Percentiles rank a stretch among this genome's conserved stretches.
Conservation (phyloP, 1,139 yeast genomes). For the Diutina scorzettiae region DNA sequence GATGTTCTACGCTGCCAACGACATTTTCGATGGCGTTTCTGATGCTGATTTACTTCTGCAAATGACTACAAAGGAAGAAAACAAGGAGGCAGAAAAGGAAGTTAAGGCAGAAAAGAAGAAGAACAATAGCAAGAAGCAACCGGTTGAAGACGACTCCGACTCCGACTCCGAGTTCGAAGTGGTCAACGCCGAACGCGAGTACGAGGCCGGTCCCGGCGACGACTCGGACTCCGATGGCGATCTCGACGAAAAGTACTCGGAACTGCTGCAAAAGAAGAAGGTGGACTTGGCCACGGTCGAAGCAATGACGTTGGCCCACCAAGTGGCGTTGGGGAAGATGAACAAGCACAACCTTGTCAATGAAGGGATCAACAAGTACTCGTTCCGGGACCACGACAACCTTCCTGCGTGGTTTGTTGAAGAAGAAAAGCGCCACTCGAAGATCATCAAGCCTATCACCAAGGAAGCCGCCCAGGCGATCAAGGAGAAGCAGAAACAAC, state of each 20-base stretch:
- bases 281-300: slow-evolving; percentile 45
- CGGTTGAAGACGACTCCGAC: slow-evolving; percentile 11
- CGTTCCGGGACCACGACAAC: slow-evolving; percentile 84
- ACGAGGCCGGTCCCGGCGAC: slow-evolving; percentile 12
- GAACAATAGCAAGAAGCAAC: slow-evolving; percentile 6
- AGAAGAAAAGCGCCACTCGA: slow-evolving; percentile 80
- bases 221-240: slow-evolving; percentile 35
- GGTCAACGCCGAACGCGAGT: slow-evolving; percentile 11
- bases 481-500: slow-evolving; percentile 76
- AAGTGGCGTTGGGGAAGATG: slow-evolving; percentile 81
- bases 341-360: slow-evolving; percentile 74
- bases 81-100: slow-evolving; percentile 7
- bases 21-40: slow-evolving; percentile 57
- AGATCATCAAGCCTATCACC: slow-evolving; percentile 81
- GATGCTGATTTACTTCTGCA: slow-evolving; percentile 20
- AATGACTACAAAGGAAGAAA: slow-evolving; percentile 4
- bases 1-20: slow-evolving; percentile 61
- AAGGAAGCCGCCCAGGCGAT: slow-evolving; percentile 93
- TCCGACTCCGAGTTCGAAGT: slow-evolving; percentile 13
- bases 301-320: slow-evolving; percentile 97
- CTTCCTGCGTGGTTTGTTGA: slow-evolving; percentile 94
- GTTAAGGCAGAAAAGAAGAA: slow-evolving; percentile 10
- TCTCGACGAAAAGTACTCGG: slow-evolving; percentile 11
- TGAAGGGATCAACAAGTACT: slow-evolving; percentile 84
- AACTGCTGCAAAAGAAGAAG: not conserved